phyloP scores from a whole-genome alignment of 179 eudicot species.

The Carnegiea gigantea region DNA sequence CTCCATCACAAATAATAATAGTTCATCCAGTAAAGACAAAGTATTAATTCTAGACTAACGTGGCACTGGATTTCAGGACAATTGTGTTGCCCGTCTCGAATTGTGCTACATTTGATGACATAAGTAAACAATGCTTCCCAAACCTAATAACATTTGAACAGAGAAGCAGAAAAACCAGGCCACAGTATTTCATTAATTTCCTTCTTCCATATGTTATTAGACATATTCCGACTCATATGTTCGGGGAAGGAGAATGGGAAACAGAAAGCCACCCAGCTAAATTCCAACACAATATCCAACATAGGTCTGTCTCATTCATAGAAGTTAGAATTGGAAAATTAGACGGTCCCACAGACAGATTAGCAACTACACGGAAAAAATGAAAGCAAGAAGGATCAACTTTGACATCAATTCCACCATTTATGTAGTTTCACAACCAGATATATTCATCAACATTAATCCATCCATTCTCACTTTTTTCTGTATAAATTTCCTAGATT shows the following conservation, averaged over 20 bases:
- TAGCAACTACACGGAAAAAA: background rate
- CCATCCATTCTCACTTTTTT: background rate
- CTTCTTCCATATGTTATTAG: background rate
- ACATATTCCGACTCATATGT: background rate
- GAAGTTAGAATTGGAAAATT: background rate
- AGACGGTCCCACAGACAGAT: background rate
- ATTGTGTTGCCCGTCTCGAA: too few relatives aligned
- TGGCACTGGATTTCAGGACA: too few relatives aligned
- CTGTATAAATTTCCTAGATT: background rate
- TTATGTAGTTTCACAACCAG: background rate
- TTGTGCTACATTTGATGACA: too few relatives aligned
- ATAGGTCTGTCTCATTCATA: background rate
- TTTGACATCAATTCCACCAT: background rate
- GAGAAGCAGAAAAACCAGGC: too few relatives aligned
- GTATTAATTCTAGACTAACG: too few relatives aligned
- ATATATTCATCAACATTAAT: background rate
- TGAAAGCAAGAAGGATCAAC: background rate
- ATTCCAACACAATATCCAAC: background rate
- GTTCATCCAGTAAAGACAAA: background rate
- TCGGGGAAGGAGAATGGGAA: background rate
- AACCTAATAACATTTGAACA: too few relatives aligned
- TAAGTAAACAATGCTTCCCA: too few relatives aligned
- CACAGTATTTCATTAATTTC: too few relatives aligned
- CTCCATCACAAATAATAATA: background rate
- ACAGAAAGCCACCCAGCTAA: background rate